These are phyloP conservation scores for Suhomyces bribrorum DNA, from an alignment of 1,139 yeast species.

Conservation along the genomic window DNA sequence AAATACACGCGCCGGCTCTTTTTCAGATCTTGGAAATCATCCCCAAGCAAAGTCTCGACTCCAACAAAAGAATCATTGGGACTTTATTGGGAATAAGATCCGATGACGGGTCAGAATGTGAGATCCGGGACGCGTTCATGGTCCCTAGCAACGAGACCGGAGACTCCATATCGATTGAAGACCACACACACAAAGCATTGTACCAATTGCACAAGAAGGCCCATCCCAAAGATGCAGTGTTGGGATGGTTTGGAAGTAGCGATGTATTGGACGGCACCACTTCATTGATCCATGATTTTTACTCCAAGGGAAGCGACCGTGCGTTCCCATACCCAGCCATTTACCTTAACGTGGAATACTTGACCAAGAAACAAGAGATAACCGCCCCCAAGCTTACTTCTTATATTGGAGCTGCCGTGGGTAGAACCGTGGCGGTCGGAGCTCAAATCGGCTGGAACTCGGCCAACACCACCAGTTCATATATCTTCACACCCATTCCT, in stretches of 20 bases:
- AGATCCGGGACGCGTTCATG: slow-evolving; percentile 74
- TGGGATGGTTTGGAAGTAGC: slow-evolving; percentile 87
- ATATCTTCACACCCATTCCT: slow-evolving; percentile 78
- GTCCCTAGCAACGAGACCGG: slow-evolving; percentile 85
- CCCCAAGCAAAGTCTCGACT: slow-evolving; percentile 44
- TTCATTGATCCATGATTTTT: slow-evolving; percentile 84
- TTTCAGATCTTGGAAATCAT: slow-evolving; percentile 63
- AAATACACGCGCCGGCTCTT: slow-evolving; percentile 68
- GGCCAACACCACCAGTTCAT: slow-evolving; percentile 43
- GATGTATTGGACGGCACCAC: slow-evolving; percentile 67
- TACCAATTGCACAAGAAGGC: slow-evolving; percentile 76
- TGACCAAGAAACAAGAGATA: slow-evolving; percentile 33
- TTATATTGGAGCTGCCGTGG: slow-evolving; percentile 77
- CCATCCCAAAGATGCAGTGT: slow-evolving; percentile 74
- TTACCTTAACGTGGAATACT: slow-evolving; percentile 61
- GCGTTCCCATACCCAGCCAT: slow-evolving; percentile 79
- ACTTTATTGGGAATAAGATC: slow-evolving; percentile 80
- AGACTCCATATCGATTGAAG: slow-evolving; percentile 71
- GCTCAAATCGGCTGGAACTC: slow-evolving; percentile 54
- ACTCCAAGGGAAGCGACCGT: slow-evolving; percentile 66
- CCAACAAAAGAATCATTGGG: slow-evolving; percentile 70
- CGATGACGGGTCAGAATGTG: slow-evolving; percentile 81
- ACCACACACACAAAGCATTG: slow-evolving; percentile 69
- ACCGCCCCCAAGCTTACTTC: slow-evolving; percentile 56
- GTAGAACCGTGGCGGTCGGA: slow-evolving; percentile 40